Base-by-base conservation (phyloP, 257 asterid genomes). In the Solanum pimpinellifolium region DNA sequence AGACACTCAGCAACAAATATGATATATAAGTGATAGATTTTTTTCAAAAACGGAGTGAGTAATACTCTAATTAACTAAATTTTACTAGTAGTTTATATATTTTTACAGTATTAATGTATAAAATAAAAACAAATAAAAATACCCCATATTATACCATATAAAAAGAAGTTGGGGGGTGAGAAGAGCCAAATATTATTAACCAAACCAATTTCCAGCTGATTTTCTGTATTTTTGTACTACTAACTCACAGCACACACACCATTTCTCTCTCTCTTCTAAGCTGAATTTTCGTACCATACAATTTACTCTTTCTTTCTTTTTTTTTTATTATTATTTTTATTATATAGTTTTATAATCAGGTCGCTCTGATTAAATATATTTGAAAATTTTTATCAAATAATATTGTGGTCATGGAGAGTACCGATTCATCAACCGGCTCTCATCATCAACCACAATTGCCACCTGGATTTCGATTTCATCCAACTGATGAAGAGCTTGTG, bases 391-490 rank as follows among this genome's bases (percentile, higher is more conserved):
- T 69, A 29, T 11, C 31, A n/a, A 47, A 1, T 2, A 47, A 1
- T 2, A 6, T 66, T 60, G 5, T 35, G 23, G 31, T 35, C 33
- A 91, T 91, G 93, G 93, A 91, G 76, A 88, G 91, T 56, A 89
- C 93, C 5, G 93, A 91, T 86, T 89, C 93, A 49, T 89, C 93
- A 25, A 88, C 88, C n/a, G 89, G 89, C 20, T 83, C 86, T 72
- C 82, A 90, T 16, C 92, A 87, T 85, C 93, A 91, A 78, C 93
- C 93, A 14, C 92, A 91, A n/a, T 90, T 92, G 23, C 93, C 92
- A 15, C 94, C 93, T n/a, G 93, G 93, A 14, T 92, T 92, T 35
- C 93, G 94, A 47, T 92, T 92, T 89, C 94, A 92, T 85, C 94
- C 94, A 2, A 92, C 94, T 4, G 94, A 92, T 68, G 94, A 92